Conservation (phyloP, 768 basidiomycete genomes). For the Rhodotorula kratochvilovae region DNA sequence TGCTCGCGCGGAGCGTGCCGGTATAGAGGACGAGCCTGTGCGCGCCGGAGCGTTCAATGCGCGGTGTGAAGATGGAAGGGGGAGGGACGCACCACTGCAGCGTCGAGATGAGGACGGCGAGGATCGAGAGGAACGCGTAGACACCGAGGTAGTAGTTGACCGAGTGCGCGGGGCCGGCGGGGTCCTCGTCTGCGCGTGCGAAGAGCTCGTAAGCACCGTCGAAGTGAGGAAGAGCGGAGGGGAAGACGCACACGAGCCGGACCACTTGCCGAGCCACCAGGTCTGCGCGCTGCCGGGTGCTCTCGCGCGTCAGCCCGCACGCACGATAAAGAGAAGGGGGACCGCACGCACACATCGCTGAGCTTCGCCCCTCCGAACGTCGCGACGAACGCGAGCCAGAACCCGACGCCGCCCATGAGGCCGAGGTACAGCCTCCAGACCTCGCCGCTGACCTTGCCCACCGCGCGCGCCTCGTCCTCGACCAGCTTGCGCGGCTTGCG, state of each 20-base stretch:
- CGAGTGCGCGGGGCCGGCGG: slow-evolving; percentile 5
- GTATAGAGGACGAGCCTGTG: slow-evolving; percentile 39
- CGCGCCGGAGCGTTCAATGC: background rate
- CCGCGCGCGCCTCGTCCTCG: slow-evolving; percentile 38
- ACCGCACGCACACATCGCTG: slow-evolving; percentile 17
- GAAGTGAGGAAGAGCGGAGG: background rate
- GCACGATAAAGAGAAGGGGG: too few relatives aligned
- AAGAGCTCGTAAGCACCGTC: background rate
- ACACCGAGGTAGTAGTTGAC: slow-evolving; percentile 37
- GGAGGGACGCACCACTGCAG: slow-evolving; percentile 21
- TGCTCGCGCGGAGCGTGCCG: slow-evolving; percentile 36
- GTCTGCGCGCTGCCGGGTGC: slow-evolving; percentile 17
- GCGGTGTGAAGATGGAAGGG: background rate
- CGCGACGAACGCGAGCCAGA: slow-evolving; percentile 37
- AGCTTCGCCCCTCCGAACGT: slow-evolving; percentile 38
- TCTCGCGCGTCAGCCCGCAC: too few relatives aligned
- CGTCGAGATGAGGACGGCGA: slow-evolving; percentile 34
- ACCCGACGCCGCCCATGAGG: slow-evolving; percentile 34
- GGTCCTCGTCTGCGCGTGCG: slow-evolving; percentile 8
- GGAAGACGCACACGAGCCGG: slow-evolving; percentile 24
- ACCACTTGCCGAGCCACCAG: slow-evolving; percentile 39
- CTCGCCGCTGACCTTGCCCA: slow-evolving; percentile 25
- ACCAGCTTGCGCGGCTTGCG: slow-evolving; percentile 37
- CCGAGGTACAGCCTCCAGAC: slow-evolving; percentile 41
- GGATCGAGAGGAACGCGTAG: slow-evolving; percentile 37